These are phyloP conservation scores for Cryptococcus wingfieldii DNA, from an alignment of 1,284 basidiomycete species.

Conservation along the genomic window DNA sequence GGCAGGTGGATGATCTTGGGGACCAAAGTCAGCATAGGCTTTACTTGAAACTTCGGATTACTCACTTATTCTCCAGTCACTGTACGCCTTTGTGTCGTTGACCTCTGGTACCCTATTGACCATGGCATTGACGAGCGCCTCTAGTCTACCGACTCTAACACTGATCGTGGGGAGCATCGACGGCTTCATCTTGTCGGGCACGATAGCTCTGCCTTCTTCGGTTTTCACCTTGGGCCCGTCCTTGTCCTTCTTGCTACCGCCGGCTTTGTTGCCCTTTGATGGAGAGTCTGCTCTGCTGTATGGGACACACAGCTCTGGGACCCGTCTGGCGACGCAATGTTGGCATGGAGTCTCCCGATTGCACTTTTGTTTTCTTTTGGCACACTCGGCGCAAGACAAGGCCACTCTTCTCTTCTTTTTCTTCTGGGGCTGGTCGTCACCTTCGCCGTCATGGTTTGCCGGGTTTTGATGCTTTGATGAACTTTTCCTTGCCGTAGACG, in stretches of 20 bases:
- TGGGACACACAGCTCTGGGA: constrained; percentile 40
- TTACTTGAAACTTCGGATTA: neutral
- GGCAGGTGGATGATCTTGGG: constrained; percentile 32
- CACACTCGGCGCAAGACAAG: constrained; percentile 41
- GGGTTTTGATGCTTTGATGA: constrained; percentile 18
- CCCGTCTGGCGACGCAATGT: constrained; percentile 40
- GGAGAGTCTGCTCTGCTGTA: constrained; percentile 22
- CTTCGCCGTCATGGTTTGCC: constrained; percentile 3
- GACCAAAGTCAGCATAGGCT: neutral
- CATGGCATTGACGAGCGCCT: constrained; percentile 40
- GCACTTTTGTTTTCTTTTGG: constrained; percentile 46
- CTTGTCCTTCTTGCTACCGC: constrained; percentile 4
- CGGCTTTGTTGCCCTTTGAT: neutral
- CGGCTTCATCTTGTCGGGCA: constrained; percentile 8
- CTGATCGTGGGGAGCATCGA: constrained; percentile 30
- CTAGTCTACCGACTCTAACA: constrained; percentile 29
- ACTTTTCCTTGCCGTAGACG: neutral
- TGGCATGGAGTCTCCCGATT: constrained; percentile 46
- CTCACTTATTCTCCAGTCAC: constrained; percentile 41
- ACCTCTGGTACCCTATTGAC: constrained; percentile 34
- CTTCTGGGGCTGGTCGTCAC: constrained; percentile 22
- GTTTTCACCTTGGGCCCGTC: neutral
- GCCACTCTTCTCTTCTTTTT: constrained; percentile 45
- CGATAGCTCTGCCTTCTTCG: neutral
- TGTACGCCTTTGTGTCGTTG: constrained; percentile 27